These are phyloP conservation scores for Chalciporus pseudorubinellus DNA, from an alignment of 768 basidiomycete genomes.

Conservation along the genomic window DNA sequence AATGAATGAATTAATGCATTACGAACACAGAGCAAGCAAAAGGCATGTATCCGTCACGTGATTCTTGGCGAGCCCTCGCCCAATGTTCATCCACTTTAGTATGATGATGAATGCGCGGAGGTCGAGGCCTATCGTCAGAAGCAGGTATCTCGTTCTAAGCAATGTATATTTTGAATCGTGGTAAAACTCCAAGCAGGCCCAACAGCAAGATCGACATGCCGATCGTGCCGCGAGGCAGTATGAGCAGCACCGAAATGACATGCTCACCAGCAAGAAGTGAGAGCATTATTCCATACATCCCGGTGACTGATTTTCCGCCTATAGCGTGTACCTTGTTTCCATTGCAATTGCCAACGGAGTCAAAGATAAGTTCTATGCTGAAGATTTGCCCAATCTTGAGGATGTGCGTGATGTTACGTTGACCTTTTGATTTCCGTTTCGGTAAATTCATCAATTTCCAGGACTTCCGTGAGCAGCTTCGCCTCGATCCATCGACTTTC, in stretches of 20 bases:
- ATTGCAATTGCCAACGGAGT: slow-evolving; percentile 65
- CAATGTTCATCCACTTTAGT: slow-evolving; percentile 42
- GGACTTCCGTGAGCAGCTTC: slow-evolving; percentile 59
- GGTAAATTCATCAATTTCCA: slow-evolving; percentile 30
- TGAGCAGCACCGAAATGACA: slow-evolving; percentile 73
- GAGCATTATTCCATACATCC: slow-evolving; percentile 7
- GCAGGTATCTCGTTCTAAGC: slow-evolving; percentile 46
- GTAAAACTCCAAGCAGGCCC: slow-evolving; percentile 43
- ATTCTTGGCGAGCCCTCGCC: neutral
- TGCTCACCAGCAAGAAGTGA: slow-evolving; percentile 82
- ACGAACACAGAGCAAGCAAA: slow-evolving; percentile 30
- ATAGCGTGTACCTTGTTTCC: slow-evolving; percentile 68
- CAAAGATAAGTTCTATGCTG: slow-evolving; percentile 69
- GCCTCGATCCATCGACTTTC: neutral
- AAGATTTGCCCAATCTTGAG: slow-evolving; percentile 66
- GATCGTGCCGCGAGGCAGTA: slow-evolving; percentile 71
- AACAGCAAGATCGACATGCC: slow-evolving; percentile 73
- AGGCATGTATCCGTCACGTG: slow-evolving; percentile 18
- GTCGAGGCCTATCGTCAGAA: slow-evolving; percentile 75
- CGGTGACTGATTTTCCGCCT: neutral
- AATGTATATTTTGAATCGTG: neutral
- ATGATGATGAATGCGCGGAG: slow-evolving; percentile 75
- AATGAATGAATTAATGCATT: slow-evolving; percentile 1
- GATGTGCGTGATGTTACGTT: slow-evolving; percentile 49
- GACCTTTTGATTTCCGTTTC: slow-evolving; percentile 6